Conservation (phyloP, 2,329 filamentous ascomycete species). For the Scedosporium aurantiacum region DNA sequence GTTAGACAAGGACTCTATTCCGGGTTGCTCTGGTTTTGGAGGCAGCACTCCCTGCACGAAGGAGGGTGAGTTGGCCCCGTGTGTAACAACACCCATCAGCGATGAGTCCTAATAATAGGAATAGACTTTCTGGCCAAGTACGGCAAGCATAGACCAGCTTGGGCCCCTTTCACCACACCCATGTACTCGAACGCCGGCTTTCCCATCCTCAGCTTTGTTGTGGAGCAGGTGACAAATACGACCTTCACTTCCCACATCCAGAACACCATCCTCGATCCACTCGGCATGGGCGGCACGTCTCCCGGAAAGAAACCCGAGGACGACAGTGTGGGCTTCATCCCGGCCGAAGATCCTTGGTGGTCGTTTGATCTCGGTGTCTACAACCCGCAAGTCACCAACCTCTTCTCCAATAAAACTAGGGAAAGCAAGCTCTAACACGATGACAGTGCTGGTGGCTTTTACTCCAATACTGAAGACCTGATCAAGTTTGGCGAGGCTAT, state of each 20-base stretch:
- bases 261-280: constrained; percentile 28
- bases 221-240: constrained; percentile 31
- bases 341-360: constrained; percentile 21
- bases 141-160: constrained; percentile 21
- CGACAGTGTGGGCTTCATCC: constrained; percentile 22
- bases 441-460: constrained; percentile 26
- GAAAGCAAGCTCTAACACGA: background rate
- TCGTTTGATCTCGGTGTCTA: constrained; percentile 22
- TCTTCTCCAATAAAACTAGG: background rate
- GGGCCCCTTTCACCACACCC: constrained; percentile 30
- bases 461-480: constrained; percentile 30
- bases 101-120: constrained; percentile 12
- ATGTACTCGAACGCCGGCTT: constrained; percentile 39
- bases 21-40: background rate
- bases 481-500: constrained; percentile 30
- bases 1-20: background rate
- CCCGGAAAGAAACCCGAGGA: constrained; percentile 19
- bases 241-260: constrained; percentile 26
- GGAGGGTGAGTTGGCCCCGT: background rate
- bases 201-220: constrained; percentile 29
- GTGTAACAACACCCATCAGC: background rate
- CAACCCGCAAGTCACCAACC: constrained; percentile 19
- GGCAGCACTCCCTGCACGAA: background rate
- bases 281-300: constrained; percentile 29
- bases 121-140: constrained; percentile 17